Evolutionary conservation across 1,284 basidiomycete species (phyloP).

Genomic region (Rhodotorula mucilaginosa): DNA sequence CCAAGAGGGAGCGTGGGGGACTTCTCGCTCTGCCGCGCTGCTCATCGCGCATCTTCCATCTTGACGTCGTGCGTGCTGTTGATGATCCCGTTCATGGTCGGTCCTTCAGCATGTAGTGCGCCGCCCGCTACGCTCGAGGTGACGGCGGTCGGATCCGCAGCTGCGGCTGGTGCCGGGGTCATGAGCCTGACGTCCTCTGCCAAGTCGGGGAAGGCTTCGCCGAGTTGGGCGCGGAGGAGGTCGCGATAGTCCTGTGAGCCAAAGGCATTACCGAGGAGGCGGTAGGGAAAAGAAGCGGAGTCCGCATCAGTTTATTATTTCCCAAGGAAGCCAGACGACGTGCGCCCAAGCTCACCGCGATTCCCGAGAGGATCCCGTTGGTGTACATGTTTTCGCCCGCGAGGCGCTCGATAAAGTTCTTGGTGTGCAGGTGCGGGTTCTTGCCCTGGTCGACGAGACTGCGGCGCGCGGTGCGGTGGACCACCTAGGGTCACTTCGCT

Average conservation of each 20-base stretch:
- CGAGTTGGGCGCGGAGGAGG: slow-evolving; percentile 34
- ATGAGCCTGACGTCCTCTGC: slow-evolving; percentile 1
- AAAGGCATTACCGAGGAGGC: too few relatives aligned
- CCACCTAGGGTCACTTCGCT: too few relatives aligned
- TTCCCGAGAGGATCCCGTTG: slow-evolving; percentile 77
- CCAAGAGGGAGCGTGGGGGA: too few relatives aligned
- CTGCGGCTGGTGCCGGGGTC: neutral
- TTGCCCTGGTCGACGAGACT: slow-evolving; percentile 70
- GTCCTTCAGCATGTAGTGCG: too few relatives aligned
- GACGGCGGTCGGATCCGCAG: too few relatives aligned
- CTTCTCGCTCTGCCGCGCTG: too few relatives aligned
- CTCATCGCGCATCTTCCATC: slow-evolving; percentile 20
- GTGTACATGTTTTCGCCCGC: slow-evolving; percentile 83
- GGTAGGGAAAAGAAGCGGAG: neutral
- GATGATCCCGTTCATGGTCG: neutral
- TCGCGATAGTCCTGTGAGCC: slow-evolving; percentile 40
- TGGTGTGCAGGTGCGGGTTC: slow-evolving; percentile 74
- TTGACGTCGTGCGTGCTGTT: neutral
- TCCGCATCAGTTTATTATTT: too few relatives aligned
- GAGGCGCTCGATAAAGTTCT: slow-evolving; percentile 69
- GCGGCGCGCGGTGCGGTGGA: neutral
- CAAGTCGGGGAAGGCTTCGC: slow-evolving; percentile 42
- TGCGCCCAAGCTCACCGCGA: slow-evolving; percentile 59
- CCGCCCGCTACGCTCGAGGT: neutral
- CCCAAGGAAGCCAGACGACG: too few relatives aligned